phyloP scores from a whole-genome alignment of 2,329 filamentous ascomycete genomes.

The Claviceps africana region DNA sequence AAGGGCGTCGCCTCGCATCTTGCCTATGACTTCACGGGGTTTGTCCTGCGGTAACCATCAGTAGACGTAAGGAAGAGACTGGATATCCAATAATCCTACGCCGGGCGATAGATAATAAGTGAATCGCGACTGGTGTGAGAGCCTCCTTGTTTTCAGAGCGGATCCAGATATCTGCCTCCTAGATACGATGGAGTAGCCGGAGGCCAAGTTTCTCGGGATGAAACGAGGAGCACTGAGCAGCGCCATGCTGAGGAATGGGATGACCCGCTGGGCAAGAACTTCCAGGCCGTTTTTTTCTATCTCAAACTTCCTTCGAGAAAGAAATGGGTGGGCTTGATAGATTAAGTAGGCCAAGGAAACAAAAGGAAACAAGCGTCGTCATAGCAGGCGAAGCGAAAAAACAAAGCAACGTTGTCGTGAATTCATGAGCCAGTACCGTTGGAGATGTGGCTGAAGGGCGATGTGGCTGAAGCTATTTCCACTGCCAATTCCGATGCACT shows the following conservation, averaged over 20 bases:
- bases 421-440: background rate
- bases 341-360: background rate
- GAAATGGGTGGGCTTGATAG: too few relatives aligned
- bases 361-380: background rate
- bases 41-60: constrained; percentile 5
- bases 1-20: constrained; percentile 11
- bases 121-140: constrained; percentile 10
- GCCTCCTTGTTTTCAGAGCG: background rate
- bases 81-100: background rate
- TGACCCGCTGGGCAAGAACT: background rate
- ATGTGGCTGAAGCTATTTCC: constrained; percentile 7
- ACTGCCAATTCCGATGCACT: constrained; percentile 5
- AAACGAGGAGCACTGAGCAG: constrained; percentile 6
- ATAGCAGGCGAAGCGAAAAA: background rate
- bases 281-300: background rate
- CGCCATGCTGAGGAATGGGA: constrained; percentile 9
- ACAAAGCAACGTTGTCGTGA: background rate
- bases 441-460: background rate
- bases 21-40: constrained; percentile 9
- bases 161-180: constrained; percentile 8
- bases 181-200: background rate
- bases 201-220: constrained; percentile 10
- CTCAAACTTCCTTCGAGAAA: background rate
- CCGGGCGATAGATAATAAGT: constrained; percentile 10
- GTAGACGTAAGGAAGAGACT: background rate